Evolutionary conservation across 208 protist species (phyloP), one percentile per base, ranked within the genome.

Genomic region (Wallacemonas sp.): DNA sequence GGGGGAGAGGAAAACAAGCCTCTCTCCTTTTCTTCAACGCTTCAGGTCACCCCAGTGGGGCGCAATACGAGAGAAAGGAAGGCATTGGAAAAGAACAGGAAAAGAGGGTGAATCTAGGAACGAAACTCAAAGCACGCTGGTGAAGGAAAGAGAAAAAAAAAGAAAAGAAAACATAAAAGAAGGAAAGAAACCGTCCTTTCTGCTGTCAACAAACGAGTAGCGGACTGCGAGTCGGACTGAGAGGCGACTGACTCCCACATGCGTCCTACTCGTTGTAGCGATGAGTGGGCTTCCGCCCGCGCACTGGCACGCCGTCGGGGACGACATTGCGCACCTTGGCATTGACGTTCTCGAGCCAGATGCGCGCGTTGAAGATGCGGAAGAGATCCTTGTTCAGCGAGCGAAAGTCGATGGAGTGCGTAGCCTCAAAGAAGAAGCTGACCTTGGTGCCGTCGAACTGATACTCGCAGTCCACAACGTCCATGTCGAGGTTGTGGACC

Each of bases 321-420:
- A 87, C 78, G 33, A 78, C 63, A 65, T 84, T 84, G 61, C 76
- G 80, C 24, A 64, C 58, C 9, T 27, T 44, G 27, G 9, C 19
- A 65, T 90, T 93, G 0, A 83, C 78, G 66, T 96, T 97, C 66
- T 95, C 80, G 46, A 97, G 87, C 92, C 92, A 97, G 57, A 97
- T 94, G 49, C 92, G 85, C 8, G 81, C 84, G 49, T 90, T 81
- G 74, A 91, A 97, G 46, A 90, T 73, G 58, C 88, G 82, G 63
- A 78, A 95, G 0, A 97, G 72, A 38, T 93, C 85, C 65, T 71
- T 80, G 72, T 87, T 92, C 1, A 97, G 74, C 14, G 76, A 60
- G 0, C 87, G 78, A 61, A 97, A 97, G 66, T 95, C 87, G 27
- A 94, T 83, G 8, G 74, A 61, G 21, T 71, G 66, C 2, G 66